phyloP scores from a whole-genome alignment of 352 stramenopile genomes.

The Pythium insidiosum region DNA sequence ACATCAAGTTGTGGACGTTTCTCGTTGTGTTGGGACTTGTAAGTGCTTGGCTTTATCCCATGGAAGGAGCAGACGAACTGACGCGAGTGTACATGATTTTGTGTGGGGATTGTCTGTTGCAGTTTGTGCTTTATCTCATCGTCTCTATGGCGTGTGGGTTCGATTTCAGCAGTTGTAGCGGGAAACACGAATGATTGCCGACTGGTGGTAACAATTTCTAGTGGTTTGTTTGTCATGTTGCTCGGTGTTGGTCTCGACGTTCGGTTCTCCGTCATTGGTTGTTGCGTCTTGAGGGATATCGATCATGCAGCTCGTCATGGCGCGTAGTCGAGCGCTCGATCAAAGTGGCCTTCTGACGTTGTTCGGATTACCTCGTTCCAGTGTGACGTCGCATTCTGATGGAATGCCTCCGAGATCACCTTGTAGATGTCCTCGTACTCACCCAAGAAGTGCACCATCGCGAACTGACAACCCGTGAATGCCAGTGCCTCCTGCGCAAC shows the following conservation, averaged over 20 bases:
- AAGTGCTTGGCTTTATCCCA: constrained; percentile 4
- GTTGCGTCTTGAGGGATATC: too few species aligned
- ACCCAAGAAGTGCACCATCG: constrained; percentile 64
- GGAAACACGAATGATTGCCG: constrained; percentile 43
- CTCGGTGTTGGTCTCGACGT: too few species aligned
- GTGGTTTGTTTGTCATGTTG: too few species aligned
- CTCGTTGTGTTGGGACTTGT: constrained; percentile 66
- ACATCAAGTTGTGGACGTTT: constrained; percentile 83
- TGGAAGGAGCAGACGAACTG: background rate
- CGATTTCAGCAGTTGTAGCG: constrained; percentile 72
- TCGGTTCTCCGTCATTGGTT: too few species aligned
- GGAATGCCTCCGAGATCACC: constrained; percentile 50
- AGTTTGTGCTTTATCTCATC: constrained; percentile 82
- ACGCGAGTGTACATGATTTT: background rate
- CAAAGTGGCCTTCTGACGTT: constrained; percentile 65
- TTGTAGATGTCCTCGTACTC: constrained; percentile 58
- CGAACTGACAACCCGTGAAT: constrained; percentile 79
- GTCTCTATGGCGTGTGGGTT: constrained; percentile 85
- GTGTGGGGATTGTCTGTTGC: background rate
- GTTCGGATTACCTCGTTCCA: constrained; percentile 67
- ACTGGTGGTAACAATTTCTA: too few species aligned
- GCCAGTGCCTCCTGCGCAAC: constrained; percentile 76
- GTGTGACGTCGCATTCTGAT: constrained; percentile 47
- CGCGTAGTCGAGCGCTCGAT: constrained; percentile 69
- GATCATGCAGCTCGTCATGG: constrained; percentile 10